A percentile compares a stretch with the other conserved stretches of the same genome.
phyloP scores from a whole-genome alignment of 352 stramenopile species.

The Peronospora belbahrii region DNA sequence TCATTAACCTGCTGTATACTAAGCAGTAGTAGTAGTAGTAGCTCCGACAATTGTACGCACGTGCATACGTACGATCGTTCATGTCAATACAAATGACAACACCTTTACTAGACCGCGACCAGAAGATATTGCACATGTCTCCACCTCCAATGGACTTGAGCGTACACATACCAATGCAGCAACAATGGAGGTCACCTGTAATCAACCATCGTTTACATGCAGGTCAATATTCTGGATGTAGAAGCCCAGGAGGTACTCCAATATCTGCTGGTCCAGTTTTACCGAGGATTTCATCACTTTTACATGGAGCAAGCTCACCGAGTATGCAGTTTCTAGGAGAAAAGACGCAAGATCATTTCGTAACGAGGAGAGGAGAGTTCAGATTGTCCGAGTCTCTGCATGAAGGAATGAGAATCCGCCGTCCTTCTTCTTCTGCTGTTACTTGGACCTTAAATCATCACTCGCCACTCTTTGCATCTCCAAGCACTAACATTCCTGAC shows the following conservation, averaged over 20 bases:
- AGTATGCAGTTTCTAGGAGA: neutral
- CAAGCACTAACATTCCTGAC: neutral
- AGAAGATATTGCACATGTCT: neutral
- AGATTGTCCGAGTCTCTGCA: neutral
- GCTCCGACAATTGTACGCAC: too few relatives aligned
- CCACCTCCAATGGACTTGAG: neutral
- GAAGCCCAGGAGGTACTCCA: neutral
- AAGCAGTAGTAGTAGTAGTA: too few relatives aligned
- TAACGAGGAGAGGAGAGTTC: neutral
- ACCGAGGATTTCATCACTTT: constrained; percentile 12
- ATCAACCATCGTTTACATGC: neutral
- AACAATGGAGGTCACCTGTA: neutral
- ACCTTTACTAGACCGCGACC: constrained; percentile 4
- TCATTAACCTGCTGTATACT: constrained; percentile 2
- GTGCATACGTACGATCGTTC: too few relatives aligned
- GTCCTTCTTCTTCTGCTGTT: neutral
- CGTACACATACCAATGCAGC: neutral
- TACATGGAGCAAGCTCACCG: neutral
- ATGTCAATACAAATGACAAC: constrained; percentile 2
- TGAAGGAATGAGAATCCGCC: neutral
- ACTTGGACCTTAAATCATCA: neutral
- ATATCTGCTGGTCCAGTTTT: neutral
- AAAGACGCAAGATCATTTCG: neutral
- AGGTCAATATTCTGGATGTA: constrained; percentile 4
- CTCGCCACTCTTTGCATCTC: neutral